These are phyloP conservation scores for Talaromyces sp. DNA, from an alignment of 2,329 filamentous ascomycete species.

Conservation along the genomic window DNA sequence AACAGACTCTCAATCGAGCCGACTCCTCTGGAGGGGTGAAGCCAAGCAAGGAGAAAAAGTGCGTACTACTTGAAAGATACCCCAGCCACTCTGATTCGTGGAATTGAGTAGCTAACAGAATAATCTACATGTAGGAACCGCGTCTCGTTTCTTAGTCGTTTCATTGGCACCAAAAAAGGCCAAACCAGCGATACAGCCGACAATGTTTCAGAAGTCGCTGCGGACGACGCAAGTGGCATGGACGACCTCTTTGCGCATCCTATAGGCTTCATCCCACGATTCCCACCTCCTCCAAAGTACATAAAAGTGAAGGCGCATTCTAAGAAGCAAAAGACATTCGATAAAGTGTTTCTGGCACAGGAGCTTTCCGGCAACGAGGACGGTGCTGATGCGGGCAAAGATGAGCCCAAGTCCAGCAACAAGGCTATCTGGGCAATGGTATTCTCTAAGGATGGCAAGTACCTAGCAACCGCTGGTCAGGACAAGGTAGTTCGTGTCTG, in stretches of 20 bases:
- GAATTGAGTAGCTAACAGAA: constrained; percentile 6
- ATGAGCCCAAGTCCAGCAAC: constrained; percentile 21
- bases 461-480: constrained; percentile 86
- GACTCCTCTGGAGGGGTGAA: constrained; percentile 30
- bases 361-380: constrained; percentile 65
- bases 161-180: constrained; percentile 71
- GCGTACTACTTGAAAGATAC: constrained; percentile 11
- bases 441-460: constrained; percentile 88
- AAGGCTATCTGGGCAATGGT: constrained; percentile 86
- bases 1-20: constrained; percentile 24
- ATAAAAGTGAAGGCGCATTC: constrained; percentile 78
- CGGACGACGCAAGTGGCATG: constrained; percentile 53
- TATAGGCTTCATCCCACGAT: constrained; percentile 75
- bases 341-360: constrained; percentile 85
- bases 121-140: constrained; percentile 61
- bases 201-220: constrained; percentile 66
- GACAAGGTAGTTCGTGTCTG: constrained; percentile 83
- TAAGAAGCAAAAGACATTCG: constrained; percentile 77
- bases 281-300: constrained; percentile 85
- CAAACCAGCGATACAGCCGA: constrained; percentile 41
- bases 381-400: constrained; percentile 15
- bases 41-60: constrained; percentile 61
- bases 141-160: constrained; percentile 81
- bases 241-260: constrained; percentile 77
- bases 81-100: neutral